Conservation (phyloP, 305 asterid genomes). For the Fraxinus floribunda region DNA sequence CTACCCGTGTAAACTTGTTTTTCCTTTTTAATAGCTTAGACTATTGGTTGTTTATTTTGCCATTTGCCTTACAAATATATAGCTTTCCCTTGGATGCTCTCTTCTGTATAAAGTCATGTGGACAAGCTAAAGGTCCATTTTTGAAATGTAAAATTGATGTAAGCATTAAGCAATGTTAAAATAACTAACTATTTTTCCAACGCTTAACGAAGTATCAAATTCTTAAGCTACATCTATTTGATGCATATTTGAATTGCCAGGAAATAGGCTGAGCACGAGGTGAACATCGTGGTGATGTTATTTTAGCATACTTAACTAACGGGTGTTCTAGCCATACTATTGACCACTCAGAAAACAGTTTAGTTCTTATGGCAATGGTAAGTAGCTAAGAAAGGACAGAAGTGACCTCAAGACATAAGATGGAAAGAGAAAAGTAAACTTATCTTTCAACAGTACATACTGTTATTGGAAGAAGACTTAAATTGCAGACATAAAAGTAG, state of each 20-base stretch:
- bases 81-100: background rate
- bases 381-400: background rate
- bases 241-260: background rate
- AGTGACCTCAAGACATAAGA: background rate
- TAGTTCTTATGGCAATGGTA: background rate
- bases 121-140: background rate
- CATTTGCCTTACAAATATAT: background rate
- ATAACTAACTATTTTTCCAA: background rate
- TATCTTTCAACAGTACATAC: background rate
- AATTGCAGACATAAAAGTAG: background rate
- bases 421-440: background rate
- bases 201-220: no score
- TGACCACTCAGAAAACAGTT: background rate
- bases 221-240: background rate
- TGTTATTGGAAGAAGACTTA: background rate
- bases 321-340: background rate
- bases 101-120: background rate
- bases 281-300: background rate
- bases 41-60: background rate
- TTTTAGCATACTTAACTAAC: background rate
- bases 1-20: background rate
- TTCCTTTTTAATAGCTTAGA: background rate
- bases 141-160: background rate
- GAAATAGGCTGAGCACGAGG: background rate
- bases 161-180: background rate